phyloP scores from a whole-genome alignment of 108 stramenopile species.

The Cyclostephanos tholiformis region DNA sequence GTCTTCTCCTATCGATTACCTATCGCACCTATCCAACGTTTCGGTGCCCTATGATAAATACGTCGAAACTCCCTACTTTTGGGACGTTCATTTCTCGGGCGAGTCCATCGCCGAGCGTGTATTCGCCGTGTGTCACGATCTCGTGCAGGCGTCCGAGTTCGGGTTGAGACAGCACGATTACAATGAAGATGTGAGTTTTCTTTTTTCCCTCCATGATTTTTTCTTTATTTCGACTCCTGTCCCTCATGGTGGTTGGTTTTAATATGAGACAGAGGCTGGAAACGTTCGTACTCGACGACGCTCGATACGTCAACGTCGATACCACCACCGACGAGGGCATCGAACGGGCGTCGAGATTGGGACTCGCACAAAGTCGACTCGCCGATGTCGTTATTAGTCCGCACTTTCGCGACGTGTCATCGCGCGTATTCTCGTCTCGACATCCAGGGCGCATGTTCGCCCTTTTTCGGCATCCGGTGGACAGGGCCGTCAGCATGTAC shows the following conservation, averaged over 20 bases:
- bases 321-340: conserved; percentile 45
- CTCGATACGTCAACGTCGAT: conserved; percentile 57
- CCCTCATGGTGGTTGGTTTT: too few species aligned
- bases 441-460: conserved; percentile 46
- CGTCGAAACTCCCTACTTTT: conserved; percentile 52
- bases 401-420: conserved; percentile 31
- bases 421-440: conserved; percentile 21
- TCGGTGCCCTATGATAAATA: conserved; percentile 19
- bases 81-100: conserved; percentile 57
- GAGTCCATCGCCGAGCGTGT: conserved; percentile 49
- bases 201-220: too few species aligned
- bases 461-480: conserved; percentile 55
- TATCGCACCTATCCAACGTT: conserved; percentile 28
- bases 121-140: conserved; percentile 40
- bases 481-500: conserved; percentile 53
- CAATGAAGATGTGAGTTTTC: conserved; percentile 33
- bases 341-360: conserved; percentile 37
- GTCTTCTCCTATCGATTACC: conserved; percentile 10
- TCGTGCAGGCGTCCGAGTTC: conserved; percentile 45
- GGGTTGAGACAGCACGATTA: conserved; percentile 47
- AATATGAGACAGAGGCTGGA: conserved; percentile 25
- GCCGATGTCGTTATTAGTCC: conserved; percentile 52
- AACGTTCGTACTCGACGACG: conserved; percentile 31
- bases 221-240: too few species aligned
- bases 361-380: conserved; percentile 37